A percentile compares a stretch with the other conserved stretches of the same genome.
phyloP scores from a whole-genome alignment of 2,329 filamentous ascomycete genomes.

The Fusarium brevicatenulatum region DNA sequence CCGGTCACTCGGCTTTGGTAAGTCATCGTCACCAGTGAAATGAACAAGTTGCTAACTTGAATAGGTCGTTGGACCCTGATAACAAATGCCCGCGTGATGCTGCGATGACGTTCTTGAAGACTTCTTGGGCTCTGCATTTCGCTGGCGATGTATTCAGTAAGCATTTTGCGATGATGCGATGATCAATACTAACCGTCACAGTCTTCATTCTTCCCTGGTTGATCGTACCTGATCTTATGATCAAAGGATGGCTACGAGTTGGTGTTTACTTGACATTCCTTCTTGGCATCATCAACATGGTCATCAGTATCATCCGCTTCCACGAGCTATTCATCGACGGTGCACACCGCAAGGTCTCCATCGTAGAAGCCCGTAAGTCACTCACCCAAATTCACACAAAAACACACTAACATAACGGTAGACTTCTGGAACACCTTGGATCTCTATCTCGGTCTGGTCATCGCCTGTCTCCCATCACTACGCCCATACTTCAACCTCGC shows the following conservation, averaged over 20 bases:
- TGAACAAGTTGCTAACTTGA: neutral
- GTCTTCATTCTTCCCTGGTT: constrained; percentile 25
- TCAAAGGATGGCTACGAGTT: constrained; percentile 2
- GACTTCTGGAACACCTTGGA: constrained; percentile 24
- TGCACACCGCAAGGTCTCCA: neutral
- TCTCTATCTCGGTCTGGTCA: constrained; percentile 17
- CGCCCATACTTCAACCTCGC: constrained; percentile 30
- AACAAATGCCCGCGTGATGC: accelerated
- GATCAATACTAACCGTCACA: neutral
- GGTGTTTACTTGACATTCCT: constrained; percentile 24
- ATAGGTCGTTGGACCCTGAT: neutral
- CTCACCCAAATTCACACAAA: accelerated
- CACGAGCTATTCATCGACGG: neutral
- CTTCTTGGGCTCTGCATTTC: constrained; percentile 24
- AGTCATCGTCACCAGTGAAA: accelerated
- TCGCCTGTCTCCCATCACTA: constrained; percentile 18
- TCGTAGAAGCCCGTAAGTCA: neutral
- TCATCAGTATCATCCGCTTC: constrained; percentile 8
- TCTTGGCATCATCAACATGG: constrained; percentile 25
- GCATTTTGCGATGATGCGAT: accelerated
- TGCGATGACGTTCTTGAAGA: neutral
- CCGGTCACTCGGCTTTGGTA: constrained; percentile 21
- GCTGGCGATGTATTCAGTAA: constrained; percentile 20
- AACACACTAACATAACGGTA: accelerated
- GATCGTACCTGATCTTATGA: constrained; percentile 14